Base-by-base conservation (phyloP, 139 green algal genomes). In the Nannochloris sp. region DNA sequence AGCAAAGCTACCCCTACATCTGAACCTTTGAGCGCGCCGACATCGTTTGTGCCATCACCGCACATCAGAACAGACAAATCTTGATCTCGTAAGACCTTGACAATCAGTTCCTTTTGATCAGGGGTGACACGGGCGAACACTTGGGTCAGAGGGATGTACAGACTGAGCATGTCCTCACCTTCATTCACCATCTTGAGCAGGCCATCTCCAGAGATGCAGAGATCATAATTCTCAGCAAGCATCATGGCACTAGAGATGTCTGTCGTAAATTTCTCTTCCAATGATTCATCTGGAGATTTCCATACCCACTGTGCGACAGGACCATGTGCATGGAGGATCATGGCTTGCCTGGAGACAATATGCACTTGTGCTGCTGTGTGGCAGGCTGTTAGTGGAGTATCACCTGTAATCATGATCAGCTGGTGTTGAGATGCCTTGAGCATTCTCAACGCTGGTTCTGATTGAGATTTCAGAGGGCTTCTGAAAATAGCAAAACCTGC, bases 41-140 rank as follows among this genome's bases (percentile, higher is more conserved):
- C 93, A 60, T 98, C 93, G 72, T 98, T 98, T 59, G 93, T 98
- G 48, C 93, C 93, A 60, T 98, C 93, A 12, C 93, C 93, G 64
- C 88, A 95, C 93, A 98, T 98, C 8, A 98, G 83, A 29, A 87
- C 90, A 0, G 71, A 75, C 61, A 72, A 74, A 36, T 90, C 93
- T 15, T 63, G 62, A 11, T 48, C 62, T 15, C 90, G 75, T 55
- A 95, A 81, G 31, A 77, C 76, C n/a, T 78, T 81, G n/a, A 97
- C 62, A 18, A 98, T 84, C n/a, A 88, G 65, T 78, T 98, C 93
- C 81, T 98, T 98, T 70, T 98, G 93, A 54, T 98, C 88, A 6
- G 93, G 89, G 3, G 81, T 84, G 36, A 88, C 81, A n/a, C 89
- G 76, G 9, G 89, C 89, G 72, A 90, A 96, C 37, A 96, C 89